Evolutionary conservation across 106 monocot species (phyloP).

Genomic region (Dendrobium catenatum): DNA sequence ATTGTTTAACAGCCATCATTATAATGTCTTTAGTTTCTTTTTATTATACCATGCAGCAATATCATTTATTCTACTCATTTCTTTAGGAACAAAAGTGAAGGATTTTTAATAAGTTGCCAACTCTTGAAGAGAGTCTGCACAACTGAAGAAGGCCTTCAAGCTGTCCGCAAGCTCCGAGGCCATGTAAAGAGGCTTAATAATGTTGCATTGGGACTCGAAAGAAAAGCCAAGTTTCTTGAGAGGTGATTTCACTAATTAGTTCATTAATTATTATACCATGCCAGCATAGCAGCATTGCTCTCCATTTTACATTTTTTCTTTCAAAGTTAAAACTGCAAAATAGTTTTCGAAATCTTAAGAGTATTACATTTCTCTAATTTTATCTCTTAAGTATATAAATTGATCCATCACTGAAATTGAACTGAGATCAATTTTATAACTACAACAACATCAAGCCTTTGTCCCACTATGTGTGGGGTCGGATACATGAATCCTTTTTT

Average conservation of each 20-base stretch:
- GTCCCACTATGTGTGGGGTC: no score
- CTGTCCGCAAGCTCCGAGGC: conserved; percentile 9
- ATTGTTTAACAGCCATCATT: no score
- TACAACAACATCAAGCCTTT: no score
- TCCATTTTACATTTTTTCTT: not conserved
- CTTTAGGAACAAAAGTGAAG: conserved; percentile 48
- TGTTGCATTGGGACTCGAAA: conserved; percentile 28
- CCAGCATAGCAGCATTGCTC: no score
- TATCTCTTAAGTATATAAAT: no score
- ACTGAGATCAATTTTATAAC: no score
- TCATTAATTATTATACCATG: not conserved
- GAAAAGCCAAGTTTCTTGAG: conserved; percentile 28
- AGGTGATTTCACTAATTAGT: conserved; percentile 15
- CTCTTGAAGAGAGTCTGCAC: conserved; percentile 32
- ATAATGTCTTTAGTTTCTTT: not conserved
- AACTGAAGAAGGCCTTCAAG: conserved; percentile 21
- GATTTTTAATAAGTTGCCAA: conserved; percentile 37
- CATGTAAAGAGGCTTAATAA: conserved; percentile 18
- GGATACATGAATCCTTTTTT: no score
- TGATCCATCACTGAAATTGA: no score
- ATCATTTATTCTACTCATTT: not conserved
- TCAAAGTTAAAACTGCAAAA: no score
- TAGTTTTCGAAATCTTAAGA: no score
- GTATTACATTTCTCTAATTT: no score
- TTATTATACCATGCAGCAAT: not conserved